Percentiles rank a stretch among this genome's conserved stretches.
Conservation (phyloP, 2,329 filamentous ascomycete species). For the Ophiobolus disseminans region DNA sequence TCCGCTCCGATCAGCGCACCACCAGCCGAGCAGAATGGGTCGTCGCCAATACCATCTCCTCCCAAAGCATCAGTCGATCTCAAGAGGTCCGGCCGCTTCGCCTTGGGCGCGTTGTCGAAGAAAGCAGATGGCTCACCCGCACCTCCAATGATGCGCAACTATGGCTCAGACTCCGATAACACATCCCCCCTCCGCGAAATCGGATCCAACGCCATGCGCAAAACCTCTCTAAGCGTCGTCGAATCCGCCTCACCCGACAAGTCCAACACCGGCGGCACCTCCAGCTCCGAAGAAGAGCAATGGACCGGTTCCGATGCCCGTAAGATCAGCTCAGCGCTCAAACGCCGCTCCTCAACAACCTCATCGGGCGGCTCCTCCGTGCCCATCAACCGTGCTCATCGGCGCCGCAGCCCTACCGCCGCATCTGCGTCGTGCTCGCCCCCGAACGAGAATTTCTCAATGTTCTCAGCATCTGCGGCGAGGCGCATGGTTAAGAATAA, state of each 20-base stretch:
- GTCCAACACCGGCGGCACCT: slow-evolving; percentile 45
- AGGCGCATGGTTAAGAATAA: slow-evolving; percentile 70
- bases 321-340: slow-evolving; percentile 63
- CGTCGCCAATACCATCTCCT: slow-evolving; percentile 64
- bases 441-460: slow-evolving; percentile 62
- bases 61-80: slow-evolving; percentile 67
- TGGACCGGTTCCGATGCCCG: slow-evolving; percentile 61
- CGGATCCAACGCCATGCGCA: slow-evolving; percentile 51
- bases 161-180: slow-evolving; percentile 64
- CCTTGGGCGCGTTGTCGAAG: slow-evolving; percentile 83
- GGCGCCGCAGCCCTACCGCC: slow-evolving; percentile 63
- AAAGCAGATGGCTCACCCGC: slow-evolving; percentile 68
- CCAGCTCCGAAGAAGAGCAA: slow-evolving; percentile 58
- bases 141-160: slow-evolving; percentile 62
- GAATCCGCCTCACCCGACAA: slow-evolving; percentile 45
- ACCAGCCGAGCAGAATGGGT: slow-evolving; percentile 48
- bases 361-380: slow-evolving; percentile 50
- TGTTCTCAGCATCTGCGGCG: slow-evolving; percentile 71
- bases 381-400: slow-evolving; percentile 53
- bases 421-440: slow-evolving; percentile 56
- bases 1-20: slow-evolving; percentile 41
- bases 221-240: slow-evolving; percentile 63
- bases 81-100: slow-evolving; percentile 75
- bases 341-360: slow-evolving; percentile 57
- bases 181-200: slow-evolving; percentile 57